phyloP scores from a whole-genome alignment of 192 early-diverging fungal genomes.

The Thamnidium elegans region DNA sequence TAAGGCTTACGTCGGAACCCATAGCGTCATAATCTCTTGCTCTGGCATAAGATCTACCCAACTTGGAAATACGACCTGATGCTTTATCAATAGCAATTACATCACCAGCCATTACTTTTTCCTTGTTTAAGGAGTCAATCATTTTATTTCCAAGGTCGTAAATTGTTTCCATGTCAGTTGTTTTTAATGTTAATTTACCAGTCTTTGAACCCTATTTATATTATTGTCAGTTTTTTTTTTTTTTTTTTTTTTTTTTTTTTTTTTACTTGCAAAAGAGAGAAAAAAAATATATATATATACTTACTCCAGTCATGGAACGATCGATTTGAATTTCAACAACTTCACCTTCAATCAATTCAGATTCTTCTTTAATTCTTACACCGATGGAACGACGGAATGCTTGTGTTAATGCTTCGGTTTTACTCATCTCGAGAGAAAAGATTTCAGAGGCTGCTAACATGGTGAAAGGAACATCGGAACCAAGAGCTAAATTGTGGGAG shows the following conservation, averaged over 20 bases:
- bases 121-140: constrained; percentile 96
- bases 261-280: not conserved
- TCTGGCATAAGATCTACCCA: constrained; percentile 94
- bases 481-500: constrained; percentile 60
- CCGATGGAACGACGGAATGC: constrained; percentile 97
- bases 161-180: constrained; percentile 99
- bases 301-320: constrained; percentile 84
- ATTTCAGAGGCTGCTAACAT: constrained; percentile 97
- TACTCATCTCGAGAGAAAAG: constrained; percentile 98
- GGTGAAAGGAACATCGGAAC: constrained; percentile 94
- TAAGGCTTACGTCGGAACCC: constrained; percentile 78
- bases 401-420: constrained; percentile 97
- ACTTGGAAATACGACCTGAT: constrained; percentile 89
- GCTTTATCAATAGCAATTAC: constrained; percentile 99
- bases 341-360: constrained; percentile 97
- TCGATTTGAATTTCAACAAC: constrained; percentile 99
- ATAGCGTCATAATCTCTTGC: constrained; percentile 98
- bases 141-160: constrained; percentile 99
- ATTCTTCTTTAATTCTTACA: constrained; percentile 97
- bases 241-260: not conserved
- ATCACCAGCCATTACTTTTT: constrained; percentile 96
- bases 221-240: not conserved
- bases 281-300: constrained; percentile 40
- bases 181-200: constrained; percentile 97
- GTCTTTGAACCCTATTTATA: constrained; percentile 78